Evolutionary conservation across 306 rosid species (phyloP), one percentile per base, ranked within the genome.

Genomic region (Castanospermum australe): DNA sequence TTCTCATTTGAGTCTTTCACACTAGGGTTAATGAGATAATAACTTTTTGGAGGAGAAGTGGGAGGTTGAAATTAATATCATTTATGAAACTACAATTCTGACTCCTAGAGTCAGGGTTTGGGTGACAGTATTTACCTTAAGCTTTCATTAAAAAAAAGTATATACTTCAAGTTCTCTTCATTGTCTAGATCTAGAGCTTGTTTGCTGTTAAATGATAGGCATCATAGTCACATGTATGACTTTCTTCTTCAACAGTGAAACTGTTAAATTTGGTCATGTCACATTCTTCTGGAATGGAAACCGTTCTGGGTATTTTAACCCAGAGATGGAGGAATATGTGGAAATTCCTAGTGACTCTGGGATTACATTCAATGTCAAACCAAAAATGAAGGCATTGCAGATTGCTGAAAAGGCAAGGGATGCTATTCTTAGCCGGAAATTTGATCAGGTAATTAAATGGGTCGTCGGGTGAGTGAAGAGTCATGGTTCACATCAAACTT

Each of bases 251-350:
- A 15, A 80, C 90, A 96, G 99, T 57, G 99, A 96, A 87, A 96
- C 99, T 70, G 99, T 96, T 44, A 96, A 96, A 56, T 96, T 96
- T 75, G 99, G 99, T 51, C 99, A 96, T 33, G 99, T 96, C 78
- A 96, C 99, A 36, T 93, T 96, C 87, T 93, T 96, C 88, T 96
- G 99, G 99, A 96, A 96, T 33, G 99, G 99, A 57, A 96, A 93
- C 77, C 98, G 98, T 18, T 91, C 99, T 71, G 99, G 99, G 50
- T 96, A 69, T 81, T 96, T 96, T 51, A 87, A 93, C 20, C 1
- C 72, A 57, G 73, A 89, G 33, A 41, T 96, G 93, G 99, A 96
- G 78, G 88, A 93, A 39, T 96, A 96, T 70, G 94, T 93, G 32
- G 97, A 96, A 90, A 77, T 96, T 82, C 99, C 98, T 61, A 93